These are phyloP conservation scores for Cyclocybe cylindracea DNA, from an alignment of 768 basidiomycete species.

Conservation along the genomic window DNA sequence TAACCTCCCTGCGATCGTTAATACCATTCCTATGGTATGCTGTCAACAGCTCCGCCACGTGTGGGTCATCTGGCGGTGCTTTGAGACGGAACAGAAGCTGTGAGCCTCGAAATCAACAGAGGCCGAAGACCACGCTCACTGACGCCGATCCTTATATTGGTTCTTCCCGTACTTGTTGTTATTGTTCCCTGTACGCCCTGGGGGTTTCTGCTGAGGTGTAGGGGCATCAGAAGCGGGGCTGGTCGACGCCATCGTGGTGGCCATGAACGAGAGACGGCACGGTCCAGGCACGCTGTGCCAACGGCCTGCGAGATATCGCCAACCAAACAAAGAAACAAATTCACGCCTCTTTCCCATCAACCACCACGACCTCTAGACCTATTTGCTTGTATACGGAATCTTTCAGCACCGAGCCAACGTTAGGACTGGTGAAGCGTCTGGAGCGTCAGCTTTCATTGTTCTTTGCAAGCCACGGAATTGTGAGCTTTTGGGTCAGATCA, in stretches of 20 bases:
- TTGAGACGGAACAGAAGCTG: background rate
- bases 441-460: no score
- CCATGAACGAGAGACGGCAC: no score
- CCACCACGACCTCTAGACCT: no score
- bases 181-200: constrained; percentile 8
- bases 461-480: no score
- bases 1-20: constrained; percentile 24
- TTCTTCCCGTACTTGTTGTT: constrained; percentile 27
- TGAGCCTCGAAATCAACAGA: background rate
- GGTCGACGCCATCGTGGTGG: background rate
- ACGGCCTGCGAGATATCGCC: no score
- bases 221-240: background rate
- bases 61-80: constrained; percentile 25
- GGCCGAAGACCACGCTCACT: constrained; percentile 10
- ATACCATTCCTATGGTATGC: constrained; percentile 26
- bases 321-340: no score
- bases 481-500: no score
- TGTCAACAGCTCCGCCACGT: constrained; percentile 14
- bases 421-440: no score
- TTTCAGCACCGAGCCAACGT: no score
- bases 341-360: no score
- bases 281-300: no score
- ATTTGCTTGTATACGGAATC: no score
- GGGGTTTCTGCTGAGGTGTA: background rate
- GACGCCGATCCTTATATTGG: constrained; percentile 29